Evolutionary conservation across 768 basidiomycete species (phyloP).

Genomic region (Imleria badia): DNA sequence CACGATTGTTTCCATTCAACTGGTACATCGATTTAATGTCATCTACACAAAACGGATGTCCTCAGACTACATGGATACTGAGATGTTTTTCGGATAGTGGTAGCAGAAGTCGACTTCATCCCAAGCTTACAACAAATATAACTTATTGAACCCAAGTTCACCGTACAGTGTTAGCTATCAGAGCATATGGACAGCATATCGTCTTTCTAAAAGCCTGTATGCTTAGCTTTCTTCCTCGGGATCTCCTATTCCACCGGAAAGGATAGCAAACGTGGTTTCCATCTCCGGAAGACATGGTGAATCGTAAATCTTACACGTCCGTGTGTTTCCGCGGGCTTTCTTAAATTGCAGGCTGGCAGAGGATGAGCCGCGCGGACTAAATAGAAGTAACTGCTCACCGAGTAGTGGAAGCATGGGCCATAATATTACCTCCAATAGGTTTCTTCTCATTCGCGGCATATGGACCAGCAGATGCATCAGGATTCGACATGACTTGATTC

Average conservation of each 20-base stretch:
- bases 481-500: constrained; percentile 99
- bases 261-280: constrained; percentile 94
- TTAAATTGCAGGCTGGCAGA: constrained; percentile 74
- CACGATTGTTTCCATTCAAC: constrained; percentile 46
- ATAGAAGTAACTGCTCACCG: constrained; percentile 48
- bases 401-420: constrained; percentile 98
- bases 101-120: neutral
- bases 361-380: constrained; percentile 4
- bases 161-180: constrained; percentile 4
- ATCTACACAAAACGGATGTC: constrained; percentile 11
- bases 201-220: neutral
- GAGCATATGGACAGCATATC: neutral
- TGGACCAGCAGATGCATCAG: constrained; percentile 89
- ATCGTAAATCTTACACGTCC: constrained; percentile 96
- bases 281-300: constrained; percentile 97
- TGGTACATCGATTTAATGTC: constrained; percentile 34
- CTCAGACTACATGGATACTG: neutral
- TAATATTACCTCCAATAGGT: constrained; percentile 98
- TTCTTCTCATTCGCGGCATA: constrained; percentile 93
- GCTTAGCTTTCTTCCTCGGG: constrained; percentile 79
- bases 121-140: constrained; percentile 11
- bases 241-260: constrained; percentile 87
- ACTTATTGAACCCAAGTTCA: constrained; percentile 9
- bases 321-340: constrained; percentile 88
- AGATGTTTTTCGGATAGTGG: neutral